Base-by-base conservation (phyloP, 73 alveolate species). In the Paramecium pentaurelia region DNA sequence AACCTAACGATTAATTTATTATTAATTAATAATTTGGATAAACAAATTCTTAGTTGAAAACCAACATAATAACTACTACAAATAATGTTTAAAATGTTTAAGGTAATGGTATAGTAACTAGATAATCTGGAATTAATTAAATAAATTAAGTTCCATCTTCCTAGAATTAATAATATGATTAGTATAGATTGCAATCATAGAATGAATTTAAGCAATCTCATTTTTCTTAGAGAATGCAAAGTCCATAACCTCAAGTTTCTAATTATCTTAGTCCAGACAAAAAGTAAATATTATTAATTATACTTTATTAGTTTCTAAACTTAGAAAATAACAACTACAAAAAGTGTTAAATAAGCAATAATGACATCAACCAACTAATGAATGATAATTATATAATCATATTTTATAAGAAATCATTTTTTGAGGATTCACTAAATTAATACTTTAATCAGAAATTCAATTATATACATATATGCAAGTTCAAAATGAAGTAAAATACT, bases 341-440 rank as follows among this genome's bases (percentile, higher is more conserved):
- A 49, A 64, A 80, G 91, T 80, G 91, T 80, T 18, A 80, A 77
- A 49, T 49, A 44, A 25, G 77, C 91, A 2, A 80, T 80, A 40
- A 80, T 42, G 77, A 6, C 73, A 38, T 42, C 58, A 37, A 32
- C 30, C 10, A 73, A 38, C 12, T 75, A 42, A 42, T 34, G 58
- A 42, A 36, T 30, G 47, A 75, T 14, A 22, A 22, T 22, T 22
- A 22, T 22, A 12, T 20, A 42, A 32, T 0, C 12, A 9, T 4
- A 16, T 16, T 36, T 6, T 75, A 40, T 40, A 7, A 40, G 11
- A 40, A 38, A 6, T 8, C 11, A 7, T 7, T 40, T 40, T 40
- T 40, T 40, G 16, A 40, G 16, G 12, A 22, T 22, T 0, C 25
- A 22, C 25, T 22, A 22, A 22, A 22, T 22, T 22, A 22, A 22